phyloP scores from a whole-genome alignment of 176 grass and related monocot species.

The Triticum urartu region DNA sequence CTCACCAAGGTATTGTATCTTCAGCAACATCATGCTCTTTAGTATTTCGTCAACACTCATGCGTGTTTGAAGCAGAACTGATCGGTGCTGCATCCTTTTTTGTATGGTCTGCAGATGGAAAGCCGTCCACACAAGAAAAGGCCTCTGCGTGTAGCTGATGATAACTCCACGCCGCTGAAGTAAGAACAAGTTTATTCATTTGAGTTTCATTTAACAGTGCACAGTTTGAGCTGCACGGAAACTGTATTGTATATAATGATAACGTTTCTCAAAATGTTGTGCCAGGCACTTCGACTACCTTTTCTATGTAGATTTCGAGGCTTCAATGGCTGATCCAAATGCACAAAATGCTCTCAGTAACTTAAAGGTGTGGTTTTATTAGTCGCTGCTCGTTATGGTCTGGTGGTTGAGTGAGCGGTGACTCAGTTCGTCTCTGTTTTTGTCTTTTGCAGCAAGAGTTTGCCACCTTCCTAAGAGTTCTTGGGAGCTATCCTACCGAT shows the following conservation, averaged over 20 bases:
- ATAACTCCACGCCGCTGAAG: conserved; percentile 55
- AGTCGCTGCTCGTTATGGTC: neutral
- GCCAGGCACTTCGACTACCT: conserved; percentile 86
- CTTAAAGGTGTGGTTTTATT: conserved; percentile 50
- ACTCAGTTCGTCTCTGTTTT: neutral
- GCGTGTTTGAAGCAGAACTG: neutral
- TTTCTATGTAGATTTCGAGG: conserved; percentile 92
- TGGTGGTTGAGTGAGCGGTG: neutral
- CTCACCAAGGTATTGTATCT: conserved; percentile 64
- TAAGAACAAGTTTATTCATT: conserved; percentile 14
- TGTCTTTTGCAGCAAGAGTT: conserved; percentile 53
- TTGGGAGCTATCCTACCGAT: conserved; percentile 76
- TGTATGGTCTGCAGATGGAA: conserved; percentile 61
- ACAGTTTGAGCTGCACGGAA: neutral
- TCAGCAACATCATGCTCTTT: conserved; percentile 19
- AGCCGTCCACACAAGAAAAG: conserved; percentile 72
- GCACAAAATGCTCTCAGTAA: conserved; percentile 57
- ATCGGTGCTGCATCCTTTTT: neutral
- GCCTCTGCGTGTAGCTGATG: conserved; percentile 70
- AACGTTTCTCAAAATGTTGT: conserved; percentile 1
- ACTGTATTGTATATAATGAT: neutral
- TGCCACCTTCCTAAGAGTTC: conserved; percentile 67
- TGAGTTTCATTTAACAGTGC: neutral
- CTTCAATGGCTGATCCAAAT: conserved; percentile 82
- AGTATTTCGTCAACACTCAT: neutral